phyloP scores from a whole-genome alignment of 176 grass and related monocot species.

The Sorghum bicolor region DNA sequence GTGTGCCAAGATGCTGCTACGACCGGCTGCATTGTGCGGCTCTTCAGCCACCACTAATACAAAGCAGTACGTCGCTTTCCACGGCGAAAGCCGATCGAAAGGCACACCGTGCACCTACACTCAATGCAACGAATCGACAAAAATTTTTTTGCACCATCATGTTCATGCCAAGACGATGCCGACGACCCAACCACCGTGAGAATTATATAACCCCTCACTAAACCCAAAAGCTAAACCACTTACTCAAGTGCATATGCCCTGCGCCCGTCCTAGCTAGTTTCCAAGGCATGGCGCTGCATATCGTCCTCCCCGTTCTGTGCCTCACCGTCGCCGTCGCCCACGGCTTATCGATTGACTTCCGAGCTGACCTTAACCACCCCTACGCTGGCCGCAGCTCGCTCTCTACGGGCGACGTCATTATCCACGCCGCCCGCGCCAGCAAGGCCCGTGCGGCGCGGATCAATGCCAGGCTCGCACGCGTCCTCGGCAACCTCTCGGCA shows the following conservation, averaged over 20 bases:
- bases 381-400: conserved; percentile 24
- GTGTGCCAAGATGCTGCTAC: background rate
- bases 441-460: background rate
- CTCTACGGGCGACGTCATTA: background rate
- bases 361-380: conserved; percentile 19
- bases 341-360: background rate
- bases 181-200: conserved; percentile 25
- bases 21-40: background rate
- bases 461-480: background rate
- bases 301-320: conserved; percentile 9
- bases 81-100: background rate
- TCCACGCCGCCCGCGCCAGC: conserved; percentile 28
- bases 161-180: conserved; percentile 11
- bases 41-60: background rate
- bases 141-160: too few species aligned
- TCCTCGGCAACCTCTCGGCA: background rate
- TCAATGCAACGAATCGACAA: too few species aligned
- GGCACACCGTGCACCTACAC: background rate
- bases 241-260: background rate
- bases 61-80: conserved; percentile 5
- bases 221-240: background rate
- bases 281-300: background rate
- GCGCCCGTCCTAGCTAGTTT: background rate
- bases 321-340: background rate
- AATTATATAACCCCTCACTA: background rate